A percentile compares a stretch with the other conserved stretches of the same genome.
These are phyloP conservation scores for Paecilomyces formosus DNA, from an alignment of 2,329 filamentous ascomycete species.

Conservation along the genomic window DNA sequence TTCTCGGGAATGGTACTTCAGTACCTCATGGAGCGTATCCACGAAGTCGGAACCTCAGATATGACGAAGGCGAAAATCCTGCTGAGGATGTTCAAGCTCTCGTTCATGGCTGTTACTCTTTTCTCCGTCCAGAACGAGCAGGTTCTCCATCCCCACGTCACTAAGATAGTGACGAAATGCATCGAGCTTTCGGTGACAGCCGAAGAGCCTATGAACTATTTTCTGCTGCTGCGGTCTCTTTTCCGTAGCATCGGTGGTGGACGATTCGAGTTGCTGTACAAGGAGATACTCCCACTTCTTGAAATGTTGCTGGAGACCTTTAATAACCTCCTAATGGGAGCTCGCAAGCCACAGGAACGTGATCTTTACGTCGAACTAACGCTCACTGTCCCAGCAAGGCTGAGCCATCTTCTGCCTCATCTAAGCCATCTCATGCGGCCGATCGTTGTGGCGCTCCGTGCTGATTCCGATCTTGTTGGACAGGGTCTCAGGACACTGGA, in stretches of 20 bases:
- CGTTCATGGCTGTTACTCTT: conserved; percentile 97
- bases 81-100: conserved; percentile 89
- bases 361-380: conserved; percentile 97
- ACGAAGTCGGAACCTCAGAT: conserved; percentile 87
- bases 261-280: conserved; percentile 95
- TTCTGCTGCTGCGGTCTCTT: conserved; percentile 80
- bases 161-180: conserved; percentile 94
- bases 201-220: conserved; percentile 98
- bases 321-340: conserved; percentile 86
- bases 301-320: conserved; percentile 98
- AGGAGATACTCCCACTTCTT: conserved; percentile 89
- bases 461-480: conserved; percentile 86
- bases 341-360: conserved; percentile 79
- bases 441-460: conserved; percentile 86
- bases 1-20: conserved; percentile 98
- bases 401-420: conserved; percentile 92
- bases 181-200: conserved; percentile 94
- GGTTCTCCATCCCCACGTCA: conserved; percentile 88
- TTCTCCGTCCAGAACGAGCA: conserved; percentile 94
- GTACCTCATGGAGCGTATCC: conserved; percentile 94
- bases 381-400: conserved; percentile 84
- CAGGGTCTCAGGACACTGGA: conserved; percentile 91
- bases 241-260: conserved; percentile 96
- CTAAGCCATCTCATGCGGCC: conserved; percentile 95
- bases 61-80: conserved; percentile 89